A percentile compares a stretch with the other conserved stretches of the same genome.
phyloP scores from a whole-genome alignment of 768 basidiomycete species.

The Termitomyces sp. region DNA sequence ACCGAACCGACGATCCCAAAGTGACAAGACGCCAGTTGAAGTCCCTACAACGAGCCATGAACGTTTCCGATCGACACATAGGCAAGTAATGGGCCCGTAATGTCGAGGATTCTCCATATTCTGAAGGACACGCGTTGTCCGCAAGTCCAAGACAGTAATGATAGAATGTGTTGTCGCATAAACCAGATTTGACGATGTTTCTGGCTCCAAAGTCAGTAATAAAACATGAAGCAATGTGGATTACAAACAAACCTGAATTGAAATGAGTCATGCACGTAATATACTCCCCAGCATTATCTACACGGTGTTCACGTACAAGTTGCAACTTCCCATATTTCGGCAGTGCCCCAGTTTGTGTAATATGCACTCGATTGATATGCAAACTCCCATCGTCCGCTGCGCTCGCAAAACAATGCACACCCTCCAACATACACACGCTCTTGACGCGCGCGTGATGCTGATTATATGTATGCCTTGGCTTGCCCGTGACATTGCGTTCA shows the following conservation, averaged over 20 bases:
- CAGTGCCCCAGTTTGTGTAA: slow-evolving; percentile 57
- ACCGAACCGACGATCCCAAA: slow-evolving; percentile 97
- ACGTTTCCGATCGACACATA: slow-evolving; percentile 79
- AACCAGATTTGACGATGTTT: slow-evolving; percentile 74
- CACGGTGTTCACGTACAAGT: slow-evolving; percentile 72
- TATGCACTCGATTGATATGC: slow-evolving; percentile 78
- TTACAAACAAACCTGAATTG: slow-evolving; percentile 53
- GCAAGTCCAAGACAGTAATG: slow-evolving; percentile 75
- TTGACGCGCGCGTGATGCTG: slow-evolving; percentile 58
- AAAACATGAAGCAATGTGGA: neutral
- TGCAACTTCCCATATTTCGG: slow-evolving; percentile 84
- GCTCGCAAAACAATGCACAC: slow-evolving; percentile 83
- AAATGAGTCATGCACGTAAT: slow-evolving; percentile 82
- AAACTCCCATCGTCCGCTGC: slow-evolving; percentile 82
- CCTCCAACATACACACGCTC: slow-evolving; percentile 77
- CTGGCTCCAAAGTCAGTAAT: slow-evolving; percentile 20
- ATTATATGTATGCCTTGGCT: slow-evolving; percentile 63
- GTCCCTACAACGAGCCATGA: slow-evolving; percentile 91
- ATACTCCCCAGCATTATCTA: slow-evolving; percentile 71
- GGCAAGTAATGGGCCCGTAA: slow-evolving; percentile 77
- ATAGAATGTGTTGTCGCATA: slow-evolving; percentile 79
- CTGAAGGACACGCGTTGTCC: slow-evolving; percentile 74
- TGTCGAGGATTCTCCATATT: slow-evolving; percentile 82
- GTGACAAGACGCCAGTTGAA: slow-evolving; percentile 71
- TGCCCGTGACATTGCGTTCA: slow-evolving; percentile 90